Evolutionary conservation across 2,329 filamentous ascomycete species (phyloP), one percentile per base, ranked within the genome.

Genomic region (Zarea fungicola): DNA sequence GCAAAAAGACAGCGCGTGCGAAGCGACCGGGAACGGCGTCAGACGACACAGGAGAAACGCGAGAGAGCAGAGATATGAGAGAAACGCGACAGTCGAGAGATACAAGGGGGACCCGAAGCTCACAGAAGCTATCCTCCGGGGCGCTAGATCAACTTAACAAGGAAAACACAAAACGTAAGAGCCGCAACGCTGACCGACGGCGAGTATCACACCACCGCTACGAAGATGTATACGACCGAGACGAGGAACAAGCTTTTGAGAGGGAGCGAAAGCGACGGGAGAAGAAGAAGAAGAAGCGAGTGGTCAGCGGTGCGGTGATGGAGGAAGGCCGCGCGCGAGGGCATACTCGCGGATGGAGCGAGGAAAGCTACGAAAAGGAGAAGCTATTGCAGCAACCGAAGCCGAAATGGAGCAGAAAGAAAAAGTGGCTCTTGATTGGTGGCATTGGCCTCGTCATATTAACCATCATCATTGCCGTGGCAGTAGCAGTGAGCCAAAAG

Each of bases 281-380:
- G 18, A 42, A 37, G 18, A 42, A 65, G 35, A 76, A 74, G 55
- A 80, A 81, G 60, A 75, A 74, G 49, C 71, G 85, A 52, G 73
- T 87, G n/a, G 83, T 85, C 18, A 89, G 85, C 54, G 85, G 84
- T 18, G 82, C 83, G 0, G 67, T 85, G 16, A 69, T 86, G 56
- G 85, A 89, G 59, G 85, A 89, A 52, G 75, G 75, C 5, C 74
- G 74, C 3, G 69, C 68, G 18, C 62, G 63, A 31, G 67, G 63
- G 48, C 71, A 74, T 63, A 68, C 71, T 62, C 51, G 52, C n/a
- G 49, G 60, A 13, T 64, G 64, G 56, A 67, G 64, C 43, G 62
- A 65, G 2, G 60, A 77, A 59, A 71, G 75, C 58, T 63, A 70
- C 60, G 67, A 75, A 59, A 74, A 78, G 64, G 68, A 76, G 64